Base-by-base conservation (phyloP, 495 filamentous ascomycete genomes). In the Xylaria flabelliformis region DNA sequence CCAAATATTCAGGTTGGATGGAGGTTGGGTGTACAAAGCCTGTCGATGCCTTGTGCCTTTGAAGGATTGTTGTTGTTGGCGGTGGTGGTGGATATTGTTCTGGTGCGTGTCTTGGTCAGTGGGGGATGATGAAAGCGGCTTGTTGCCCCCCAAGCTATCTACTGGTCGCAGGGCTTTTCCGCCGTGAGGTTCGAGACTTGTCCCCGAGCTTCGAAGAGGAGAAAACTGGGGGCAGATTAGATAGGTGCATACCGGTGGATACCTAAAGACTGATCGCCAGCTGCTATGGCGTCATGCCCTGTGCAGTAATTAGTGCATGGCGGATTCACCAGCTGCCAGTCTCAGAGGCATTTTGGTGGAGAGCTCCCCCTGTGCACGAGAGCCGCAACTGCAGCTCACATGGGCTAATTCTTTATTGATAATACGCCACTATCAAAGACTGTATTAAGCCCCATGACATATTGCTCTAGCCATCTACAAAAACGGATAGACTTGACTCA, bases 161-260 rank as follows among this genome's bases (percentile, higher is more conserved):
- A 50, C 29, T n/a, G 26, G 46, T 66, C 39, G 83, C 83, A 15
- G 85, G 85, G 44, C 83, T 83, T 24, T 1, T 80, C 84, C 85
- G 41, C 85, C 84, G 29, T 79, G 74, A 39, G 84, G 75, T n/a
- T 71, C 77, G 42, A 85, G 80, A 2, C 13, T 68, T 41, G 17
- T 77, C 74, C 5, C 74, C 76, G 5, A 76, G 65, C 61, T 63
- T 70, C 72, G 70, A 69, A 67, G 73, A 79, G 75, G 75, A 76
- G 76, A 76, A 74, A 77, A 76, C 74, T 71, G 71, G 67, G 67
- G 65, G 56, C 67, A 56, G 65, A 59, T 58, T 58, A 42, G n/a
- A n/a, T n/a, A n/a, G 39, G 26, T 34, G 39, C 24, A 53, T 53
- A 53, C n/a, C n/a, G 24, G 51, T 12, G 24, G 51, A 56, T 9